Evolutionary conservation across 1,284 basidiomycete genomes (phyloP).

Genomic region (Sanghuangporus weigelae): DNA sequence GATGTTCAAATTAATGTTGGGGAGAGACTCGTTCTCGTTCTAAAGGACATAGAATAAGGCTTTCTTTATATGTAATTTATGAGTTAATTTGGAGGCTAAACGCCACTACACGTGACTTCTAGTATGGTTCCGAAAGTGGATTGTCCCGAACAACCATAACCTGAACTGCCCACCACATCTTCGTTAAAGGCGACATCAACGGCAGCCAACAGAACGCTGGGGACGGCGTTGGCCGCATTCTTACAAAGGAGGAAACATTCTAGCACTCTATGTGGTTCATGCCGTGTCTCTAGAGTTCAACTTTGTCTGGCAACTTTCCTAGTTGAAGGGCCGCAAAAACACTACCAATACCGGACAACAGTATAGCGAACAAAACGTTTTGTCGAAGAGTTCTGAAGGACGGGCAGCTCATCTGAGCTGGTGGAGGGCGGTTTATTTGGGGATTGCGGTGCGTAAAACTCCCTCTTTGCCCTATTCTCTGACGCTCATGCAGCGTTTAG

Average conservation of each 20-base stretch:
- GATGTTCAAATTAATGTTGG: too few relatives aligned
- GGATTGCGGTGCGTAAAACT: neutral
- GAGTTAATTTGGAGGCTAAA: neutral
- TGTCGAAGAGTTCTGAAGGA: neutral
- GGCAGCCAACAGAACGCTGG: neutral
- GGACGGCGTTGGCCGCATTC: neutral
- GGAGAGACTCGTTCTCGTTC: too few relatives aligned
- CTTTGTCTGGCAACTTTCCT: neutral
- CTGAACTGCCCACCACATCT: neutral
- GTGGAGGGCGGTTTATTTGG: neutral
- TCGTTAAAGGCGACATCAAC: neutral
- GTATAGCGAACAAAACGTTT: neutral
- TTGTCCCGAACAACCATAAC: neutral
- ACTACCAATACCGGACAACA: neutral
- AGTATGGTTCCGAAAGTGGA: neutral
- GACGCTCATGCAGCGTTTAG: neutral
- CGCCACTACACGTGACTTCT: neutral
- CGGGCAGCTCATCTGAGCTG: neutral
- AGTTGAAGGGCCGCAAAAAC: neutral
- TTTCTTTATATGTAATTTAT: too few relatives aligned
- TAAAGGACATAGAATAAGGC: too few relatives aligned
- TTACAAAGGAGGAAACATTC: neutral
- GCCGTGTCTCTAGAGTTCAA: neutral
- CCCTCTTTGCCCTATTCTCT: neutral
- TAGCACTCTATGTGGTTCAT: neutral